Evolutionary conservation across 2,329 filamentous ascomycete genomes (phyloP), one percentile per base, ranked within the genome.

Genomic region (Sarocladium brachiariae): DNA sequence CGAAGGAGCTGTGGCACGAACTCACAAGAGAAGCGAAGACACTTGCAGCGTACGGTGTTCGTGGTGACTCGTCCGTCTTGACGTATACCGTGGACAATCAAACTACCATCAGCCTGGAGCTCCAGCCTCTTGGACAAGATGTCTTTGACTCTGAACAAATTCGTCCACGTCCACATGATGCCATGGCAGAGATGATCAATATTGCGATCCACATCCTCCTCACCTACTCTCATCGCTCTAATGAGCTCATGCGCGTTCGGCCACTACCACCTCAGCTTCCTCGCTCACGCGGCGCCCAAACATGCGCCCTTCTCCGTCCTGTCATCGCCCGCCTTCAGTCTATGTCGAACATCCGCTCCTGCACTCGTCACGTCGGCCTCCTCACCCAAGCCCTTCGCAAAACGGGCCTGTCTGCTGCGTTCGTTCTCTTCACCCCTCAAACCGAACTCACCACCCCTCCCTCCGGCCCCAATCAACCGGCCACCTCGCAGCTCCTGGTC

Each of bases 1-100:
- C 87, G 24, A 84, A 91, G 61, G 93, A 99, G 63, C 71, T 99
- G 2, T 96, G 90, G 77, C 84, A 95, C 58, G 93, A 99, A 67
- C 74, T 97, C 53, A 84, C 85, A 49, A 79, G 89, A 16, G 93
- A 99, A 67, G 83, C 87, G 0, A 84, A 90, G 14, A 76, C 77
- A 0, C 72, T 96, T 19, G 76, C 84, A 2, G 81, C 83, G 10
- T 83, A 87, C 53, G 81, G 84, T 9, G 84, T 96, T 11, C 77
- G 76, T 23, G 75, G 80, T 31, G 81, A 77, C 13, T 70, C 78
- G 23, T 68, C 74, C 2, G 33, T 35, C 9, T 73, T 89, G 37
- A 71, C 73, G 9, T 80, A 82, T 58, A 69, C 74, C 2, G 64
- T 81, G 1, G 72, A 75, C n/a, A 59, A 72, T 1, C 65, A 72